Evolutionary conservation across 1,284 basidiomycete species (phyloP), one percentile per base, ranked within the genome.

Genomic region (Trichosporon sp.): DNA sequence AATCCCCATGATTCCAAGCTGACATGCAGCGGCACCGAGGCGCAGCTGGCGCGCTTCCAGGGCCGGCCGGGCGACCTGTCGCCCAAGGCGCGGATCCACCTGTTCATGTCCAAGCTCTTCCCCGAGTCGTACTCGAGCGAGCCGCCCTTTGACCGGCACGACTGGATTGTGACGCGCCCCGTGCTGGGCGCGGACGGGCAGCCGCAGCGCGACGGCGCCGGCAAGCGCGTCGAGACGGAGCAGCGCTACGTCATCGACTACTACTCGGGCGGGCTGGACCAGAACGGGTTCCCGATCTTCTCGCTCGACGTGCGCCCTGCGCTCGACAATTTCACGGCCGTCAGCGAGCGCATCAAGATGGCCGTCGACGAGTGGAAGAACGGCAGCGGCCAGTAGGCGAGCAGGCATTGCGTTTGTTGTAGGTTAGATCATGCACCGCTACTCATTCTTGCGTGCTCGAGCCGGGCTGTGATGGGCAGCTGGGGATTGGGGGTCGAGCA

Each of bases 61-160:
- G 97, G 96, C 25, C 87, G 91, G 62, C 97, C 97, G 0, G 93
- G 95, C 25, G 91, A 96, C 76, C 75, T 88, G 7, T 86, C 85
- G 6, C 88, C 88, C 0, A 98, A 98, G 78, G 97, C 97, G 3
- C 88, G 92, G 32, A 85, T 97, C 66, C 91, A 90, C 85, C 85
- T 93, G 75, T 87, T 92, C 77, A 90, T 93, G 21, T 94, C 92
- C 34, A 91, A 90, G 88, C 77, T 98, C 15, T 87, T 98, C 74
- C 97, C 97, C 5, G 88, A 89, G 12, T 87, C 88, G 56, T 98
- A 97, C 87, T 93, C 89, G 82, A 86, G 89, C 38, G 91, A 95
- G 77, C 92, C 93, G 5, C 96, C 97, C 1, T 99, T 99, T 78
- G 96, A 99, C 81, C 89, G 96, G n/a, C 97, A 99, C 81, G 96